Evolutionary conservation across 495 filamentous ascomycete genomes (phyloP), one percentile per base, ranked within the genome.

Genomic region (Trichoderma orchidacearum): DNA sequence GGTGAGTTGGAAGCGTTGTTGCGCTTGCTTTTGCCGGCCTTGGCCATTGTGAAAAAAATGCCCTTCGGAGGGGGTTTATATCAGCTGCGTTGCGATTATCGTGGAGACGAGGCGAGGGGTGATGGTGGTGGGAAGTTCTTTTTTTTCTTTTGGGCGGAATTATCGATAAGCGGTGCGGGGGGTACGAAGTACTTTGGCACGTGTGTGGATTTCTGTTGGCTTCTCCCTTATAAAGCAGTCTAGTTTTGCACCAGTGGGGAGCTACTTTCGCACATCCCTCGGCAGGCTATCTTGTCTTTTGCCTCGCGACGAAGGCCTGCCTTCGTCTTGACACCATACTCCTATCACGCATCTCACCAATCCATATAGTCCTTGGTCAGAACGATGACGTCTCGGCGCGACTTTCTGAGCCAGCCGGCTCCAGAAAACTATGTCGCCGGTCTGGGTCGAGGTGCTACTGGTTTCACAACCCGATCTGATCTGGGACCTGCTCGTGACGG

Each of bases 391-490:
- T 83, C 85, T 56, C 82, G 88, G 72, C 87, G 91, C 66, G 91
- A 96, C 70, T 99, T 97, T 63, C 74, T 98, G 31, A 86, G 79
- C 68, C 89, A 95, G 70, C 83, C 82, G 30, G 93, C 93, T 57
- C 93, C 93, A 25, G 93, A 96, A 64, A 99, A 97, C 72, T 99
- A 99, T 63, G 94, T 99, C 38, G 93, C 93, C 41, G 93, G 93
- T 79, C 82, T 99, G 58, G 93, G 93, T 71, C 87, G 93, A 78
- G 93, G 93, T 68, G 93, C 93, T 4, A 99, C 94, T 0, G 93
- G 94, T 30, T 99, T 99, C 71, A 97, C 93, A 5, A 99, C 93
- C 12, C 85, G 94, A 30, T 96, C 91, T 41, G 93, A 99, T 80
- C 77, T 99, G 30, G 93, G 93, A 41, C 94, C 94, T 34, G 94